These are phyloP conservation scores for Trichoderma sp. DNA, from an alignment of 2,329 filamentous ascomycete genomes.

Conservation along the genomic window DNA sequence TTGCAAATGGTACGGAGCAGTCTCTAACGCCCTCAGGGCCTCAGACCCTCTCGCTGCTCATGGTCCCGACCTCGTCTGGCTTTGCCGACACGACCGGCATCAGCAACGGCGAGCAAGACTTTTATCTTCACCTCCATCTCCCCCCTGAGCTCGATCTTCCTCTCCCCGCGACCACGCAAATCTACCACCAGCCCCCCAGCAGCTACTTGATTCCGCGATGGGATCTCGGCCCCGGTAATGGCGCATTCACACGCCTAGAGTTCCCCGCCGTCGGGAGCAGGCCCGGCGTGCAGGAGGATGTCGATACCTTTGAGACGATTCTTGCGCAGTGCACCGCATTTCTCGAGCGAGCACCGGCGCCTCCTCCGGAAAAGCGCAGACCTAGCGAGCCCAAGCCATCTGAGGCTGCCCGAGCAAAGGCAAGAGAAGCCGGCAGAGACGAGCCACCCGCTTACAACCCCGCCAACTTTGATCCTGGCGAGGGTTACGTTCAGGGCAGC, in stretches of 20 bases:
- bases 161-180: slow-evolving; percentile 90
- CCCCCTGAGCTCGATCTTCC: slow-evolving; percentile 92
- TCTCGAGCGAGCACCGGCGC: slow-evolving; percentile 72
- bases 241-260: slow-evolving; percentile 89
- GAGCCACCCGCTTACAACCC: slow-evolving; percentile 71
- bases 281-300: slow-evolving; percentile 77
- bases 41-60: slow-evolving; percentile 87
- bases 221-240: slow-evolving; percentile 84
- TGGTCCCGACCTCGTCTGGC: slow-evolving; percentile 87
- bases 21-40: slow-evolving; percentile 79
- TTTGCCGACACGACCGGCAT: slow-evolving; percentile 56
- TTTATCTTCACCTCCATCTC: slow-evolving; percentile 92
- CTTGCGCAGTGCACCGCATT: slow-evolving; percentile 97
- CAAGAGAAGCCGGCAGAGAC: slow-evolving; percentile 39
- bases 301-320: slow-evolving; percentile 96
- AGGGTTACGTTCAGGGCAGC: slow-evolving; percentile 68
- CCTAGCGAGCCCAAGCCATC: neutral
- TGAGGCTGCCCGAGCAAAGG: slow-evolving; percentile 28
- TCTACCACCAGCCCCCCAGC: slow-evolving; percentile 89
- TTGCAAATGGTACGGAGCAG: slow-evolving; percentile 81
- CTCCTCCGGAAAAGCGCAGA: slow-evolving; percentile 35
- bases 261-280: slow-evolving; percentile 74
- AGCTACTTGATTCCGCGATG: slow-evolving; percentile 95
- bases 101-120: slow-evolving; percentile 73
- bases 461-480: slow-evolving; percentile 71